Evolutionary conservation across 2,329 filamentous ascomycete species (phyloP), one percentile per base, ranked within the genome.

Genomic region (Diaporthe citrichinensis): DNA sequence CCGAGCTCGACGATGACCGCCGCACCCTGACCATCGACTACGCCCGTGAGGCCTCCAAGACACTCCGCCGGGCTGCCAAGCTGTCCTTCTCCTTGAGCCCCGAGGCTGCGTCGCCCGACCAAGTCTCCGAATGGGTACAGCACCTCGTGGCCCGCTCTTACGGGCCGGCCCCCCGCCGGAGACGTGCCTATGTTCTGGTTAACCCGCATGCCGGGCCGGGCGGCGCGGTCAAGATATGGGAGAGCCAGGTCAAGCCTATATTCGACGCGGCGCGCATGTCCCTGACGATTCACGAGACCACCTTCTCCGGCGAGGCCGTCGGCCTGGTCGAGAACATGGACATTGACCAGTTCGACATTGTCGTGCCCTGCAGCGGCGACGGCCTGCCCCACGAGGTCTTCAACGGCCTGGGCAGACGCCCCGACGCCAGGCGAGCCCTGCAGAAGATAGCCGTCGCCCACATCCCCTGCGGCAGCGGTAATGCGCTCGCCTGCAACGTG

Each of bases 131-230:
- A 74, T 98, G 95, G 92, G 86, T 92, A 51, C 86, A 88, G 39
- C 87, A 85, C 71, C 88, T 98, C 46, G 82, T 98, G 28, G 86
- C 91, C 49, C 88, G 89, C 62, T 92, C 96, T 34, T 98, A 98
- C 80, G 86, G 93, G 87, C 73, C 86, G 10, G 90, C 94, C 2
- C 91, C 93, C 80, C 89, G 89, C 72, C 89, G 88, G 75, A 97
- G 95, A 84, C 92, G 95, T 62, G 92, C 97, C 77, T 98, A 97
- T 83, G 92, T 98, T 17, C 87, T 98, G 58, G 89, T 99, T 77
- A 99, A 99, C 83, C 97, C 97, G 0, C 94, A 96, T 80, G 95
- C 95, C 20, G 97, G 97, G 0, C 94, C 95, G 57, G 96, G 96
- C 55, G 86, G 85, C 57, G 96, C 95, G 1, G 86, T 90, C 77